Conservation (phyloP, 352 stramenopile genomes). For the Poterioochromonas sp. region DNA sequence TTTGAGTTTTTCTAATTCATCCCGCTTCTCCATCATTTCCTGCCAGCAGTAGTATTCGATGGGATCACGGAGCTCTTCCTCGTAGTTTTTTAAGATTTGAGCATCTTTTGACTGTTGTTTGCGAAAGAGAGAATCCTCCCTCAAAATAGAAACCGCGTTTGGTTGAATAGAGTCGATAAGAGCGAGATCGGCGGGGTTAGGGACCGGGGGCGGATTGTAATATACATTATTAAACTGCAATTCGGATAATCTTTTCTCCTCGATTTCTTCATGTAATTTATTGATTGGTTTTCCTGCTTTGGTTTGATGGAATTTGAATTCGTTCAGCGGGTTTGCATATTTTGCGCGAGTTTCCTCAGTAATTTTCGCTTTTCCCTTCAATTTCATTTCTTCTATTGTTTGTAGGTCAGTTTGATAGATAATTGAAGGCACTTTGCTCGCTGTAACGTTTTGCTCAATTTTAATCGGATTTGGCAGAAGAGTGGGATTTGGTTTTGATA, state of each 20-base stretch:
- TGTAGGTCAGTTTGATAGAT: conserved; percentile 20
- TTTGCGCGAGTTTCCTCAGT: conserved; percentile 12
- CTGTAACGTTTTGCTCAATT: conserved; percentile 52
- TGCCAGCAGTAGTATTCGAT: conserved; percentile 75
- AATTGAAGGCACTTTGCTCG: conserved; percentile 26
- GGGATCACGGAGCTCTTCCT: conserved; percentile 66
- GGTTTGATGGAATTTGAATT: conserved; percentile 35
- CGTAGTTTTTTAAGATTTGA: conserved; percentile 64
- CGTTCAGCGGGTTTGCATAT: conserved; percentile 24
- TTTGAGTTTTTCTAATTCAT: conserved; percentile 55
- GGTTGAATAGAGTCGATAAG: conserved; percentile 61
- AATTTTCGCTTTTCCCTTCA: conserved; percentile 6
- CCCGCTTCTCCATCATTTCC: conserved; percentile 60
- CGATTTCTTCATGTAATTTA: conserved; percentile 32
- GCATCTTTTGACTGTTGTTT: conserved; percentile 73
- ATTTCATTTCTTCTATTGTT: conserved; percentile 27
- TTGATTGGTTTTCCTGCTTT: background rate
- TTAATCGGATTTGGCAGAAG: conserved; percentile 55
- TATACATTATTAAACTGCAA: conserved; percentile 30
- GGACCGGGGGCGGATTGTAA: conserved; percentile 34
- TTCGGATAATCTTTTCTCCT: conserved; percentile 26
- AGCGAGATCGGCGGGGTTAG: no score
- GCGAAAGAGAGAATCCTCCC: conserved; percentile 69
- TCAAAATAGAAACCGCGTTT: conserved; percentile 64
- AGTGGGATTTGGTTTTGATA: conserved; percentile 58